Evolutionary conservation across 2,329 filamentous ascomycete species (phyloP).

Genomic region (Parastagonospora nodorum): DNA sequence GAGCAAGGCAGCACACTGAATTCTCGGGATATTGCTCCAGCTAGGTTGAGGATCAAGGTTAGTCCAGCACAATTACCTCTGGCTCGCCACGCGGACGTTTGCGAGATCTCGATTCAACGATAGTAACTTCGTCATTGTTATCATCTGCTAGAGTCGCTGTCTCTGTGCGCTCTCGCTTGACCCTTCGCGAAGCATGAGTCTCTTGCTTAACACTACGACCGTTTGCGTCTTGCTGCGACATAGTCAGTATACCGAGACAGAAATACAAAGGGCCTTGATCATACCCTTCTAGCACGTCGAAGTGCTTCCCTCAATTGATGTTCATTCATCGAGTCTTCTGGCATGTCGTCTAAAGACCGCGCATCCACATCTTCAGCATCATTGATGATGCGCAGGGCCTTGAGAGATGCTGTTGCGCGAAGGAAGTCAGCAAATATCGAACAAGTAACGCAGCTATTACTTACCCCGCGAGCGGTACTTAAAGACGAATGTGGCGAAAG

Average conservation of each 20-base stretch:
- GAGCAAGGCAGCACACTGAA: too few relatives aligned
- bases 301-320: background rate
- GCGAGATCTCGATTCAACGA: background rate
- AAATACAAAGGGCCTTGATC: background rate
- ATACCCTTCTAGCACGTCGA: conserved; percentile 4
- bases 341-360: too few relatives aligned
- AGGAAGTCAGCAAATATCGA: background rate
- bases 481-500: conserved; percentile 10
- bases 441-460: background rate
- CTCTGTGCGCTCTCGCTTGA: conserved; percentile 6
- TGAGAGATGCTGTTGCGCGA: background rate
- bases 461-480: conserved; percentile 14
- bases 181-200: background rate
- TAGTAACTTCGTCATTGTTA: conserved; percentile 2
- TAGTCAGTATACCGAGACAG: background rate
- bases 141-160: background rate
- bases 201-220: conserved; percentile 3
- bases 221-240: background rate
- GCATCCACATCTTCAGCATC: too few relatives aligned
- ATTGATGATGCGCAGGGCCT: background rate
- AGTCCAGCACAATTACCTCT: conserved; percentile 8
- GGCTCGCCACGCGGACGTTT: conserved; percentile 9
- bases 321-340: too few relatives aligned
- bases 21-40: background rate
- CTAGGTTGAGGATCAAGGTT: too few relatives aligned